Conservation (phyloP, 2,329 filamentous ascomycete species). For the Ophiostoma himal-ulmi region DNA sequence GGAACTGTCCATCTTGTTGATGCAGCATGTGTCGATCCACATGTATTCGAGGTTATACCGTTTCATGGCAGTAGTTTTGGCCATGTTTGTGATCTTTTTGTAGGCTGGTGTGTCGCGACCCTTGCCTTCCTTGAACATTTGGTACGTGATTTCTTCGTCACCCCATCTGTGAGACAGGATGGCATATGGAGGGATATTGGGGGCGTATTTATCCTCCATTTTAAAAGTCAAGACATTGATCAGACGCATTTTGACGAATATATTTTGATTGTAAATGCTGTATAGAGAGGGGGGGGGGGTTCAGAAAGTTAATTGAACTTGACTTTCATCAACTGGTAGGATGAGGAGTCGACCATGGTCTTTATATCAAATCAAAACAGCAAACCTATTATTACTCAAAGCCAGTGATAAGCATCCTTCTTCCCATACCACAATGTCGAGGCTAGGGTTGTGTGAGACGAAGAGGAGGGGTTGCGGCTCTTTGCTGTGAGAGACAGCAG, state of each 20-base stretch:
- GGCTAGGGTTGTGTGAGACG: neutral
- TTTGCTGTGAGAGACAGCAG: neutral
- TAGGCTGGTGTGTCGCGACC: neutral
- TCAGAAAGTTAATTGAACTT: too few relatives aligned
- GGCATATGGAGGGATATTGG: constrained; percentile 21
- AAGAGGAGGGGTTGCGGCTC: neutral
- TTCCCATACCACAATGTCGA: neutral
- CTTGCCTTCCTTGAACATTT: neutral
- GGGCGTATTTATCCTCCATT: constrained; percentile 23
- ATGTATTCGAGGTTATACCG: constrained; percentile 10
- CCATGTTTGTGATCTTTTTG: neutral
- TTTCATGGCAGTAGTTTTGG: neutral
- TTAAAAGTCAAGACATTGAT: neutral
- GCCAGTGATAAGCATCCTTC: too few relatives aligned
- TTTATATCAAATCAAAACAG: neutral
- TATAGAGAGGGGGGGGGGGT: neutral
- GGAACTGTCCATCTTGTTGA: constrained; percentile 25
- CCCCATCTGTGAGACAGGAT: constrained; percentile 28
- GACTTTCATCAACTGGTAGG: too few relatives aligned
- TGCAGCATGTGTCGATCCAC: constrained; percentile 29
- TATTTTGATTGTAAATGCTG: neutral
- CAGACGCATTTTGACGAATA: neutral
- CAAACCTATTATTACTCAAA: too few relatives aligned
- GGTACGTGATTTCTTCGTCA: constrained; percentile 17
- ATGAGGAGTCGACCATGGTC: neutral